phyloP scores from a whole-genome alignment of 208 protist species.

The Herpetomonas tarakana region DNA sequence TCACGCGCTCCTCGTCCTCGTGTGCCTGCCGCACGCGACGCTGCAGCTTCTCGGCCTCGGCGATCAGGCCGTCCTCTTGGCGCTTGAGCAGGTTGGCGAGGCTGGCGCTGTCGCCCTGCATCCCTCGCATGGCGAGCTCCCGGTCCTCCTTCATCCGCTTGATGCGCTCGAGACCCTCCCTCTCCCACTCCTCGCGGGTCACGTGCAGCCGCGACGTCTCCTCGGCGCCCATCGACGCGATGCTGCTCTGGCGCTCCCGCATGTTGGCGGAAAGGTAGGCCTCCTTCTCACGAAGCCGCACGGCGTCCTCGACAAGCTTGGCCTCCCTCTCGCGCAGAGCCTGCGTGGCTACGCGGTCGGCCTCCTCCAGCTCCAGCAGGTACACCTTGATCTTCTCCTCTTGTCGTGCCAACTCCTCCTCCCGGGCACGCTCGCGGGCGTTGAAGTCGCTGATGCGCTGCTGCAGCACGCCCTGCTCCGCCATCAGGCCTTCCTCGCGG shows the following conservation, averaged over 20 bases:
- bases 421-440: slow-evolving; percentile 9
- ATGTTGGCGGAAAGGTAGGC: slow-evolving; percentile 6
- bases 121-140: slow-evolving; percentile 5
- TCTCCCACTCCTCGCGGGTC: slow-evolving; percentile 16
- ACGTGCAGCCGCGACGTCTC: slow-evolving; percentile 17
- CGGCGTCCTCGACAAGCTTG: slow-evolving; percentile 16
- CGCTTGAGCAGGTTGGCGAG: slow-evolving; percentile 18
- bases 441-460: slow-evolving; percentile 29
- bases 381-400: slow-evolving; percentile 33
- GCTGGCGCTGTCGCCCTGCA: slow-evolving; percentile 14
- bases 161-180: slow-evolving; percentile 21
- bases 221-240: slow-evolving; percentile 12
- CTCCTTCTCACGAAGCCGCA: slow-evolving; percentile 22
- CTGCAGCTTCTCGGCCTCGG: slow-evolving; percentile 16
- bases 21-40: slow-evolving; percentile 2
- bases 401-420: slow-evolving; percentile 16
- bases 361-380: slow-evolving; percentile 36
- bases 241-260: slow-evolving; percentile 13
- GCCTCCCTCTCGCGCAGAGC: slow-evolving; percentile 19
- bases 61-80: slow-evolving; percentile 12
- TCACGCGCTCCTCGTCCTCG: slow-evolving; percentile 14
- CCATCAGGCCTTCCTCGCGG: slow-evolving; percentile 26
- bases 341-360: slow-evolving; percentile 24
- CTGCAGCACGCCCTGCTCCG: slow-evolving; percentile 33
- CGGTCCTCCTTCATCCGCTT: slow-evolving; percentile 22